These are phyloP conservation scores for Penstemon barbatus DNA, from an alignment of 257 asterid genomes.

Conservation along the genomic window DNA sequence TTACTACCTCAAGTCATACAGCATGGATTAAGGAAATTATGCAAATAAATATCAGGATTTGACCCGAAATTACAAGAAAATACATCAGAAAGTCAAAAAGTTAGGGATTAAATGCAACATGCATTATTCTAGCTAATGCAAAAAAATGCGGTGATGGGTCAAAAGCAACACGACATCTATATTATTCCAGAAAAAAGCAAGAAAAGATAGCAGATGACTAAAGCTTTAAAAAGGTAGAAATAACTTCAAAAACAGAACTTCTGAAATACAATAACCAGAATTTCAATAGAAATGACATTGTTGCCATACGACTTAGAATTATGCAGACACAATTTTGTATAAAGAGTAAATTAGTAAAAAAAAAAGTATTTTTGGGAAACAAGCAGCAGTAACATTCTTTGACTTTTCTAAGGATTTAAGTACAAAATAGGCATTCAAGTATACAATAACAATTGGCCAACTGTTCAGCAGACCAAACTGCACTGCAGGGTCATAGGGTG, in stretches of 20 bases:
- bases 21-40: slow-evolving; percentile 9
- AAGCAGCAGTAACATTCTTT: background rate
- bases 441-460: background rate
- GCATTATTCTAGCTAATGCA: slow-evolving; percentile 6
- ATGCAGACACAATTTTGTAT: background rate
- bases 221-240: background rate
- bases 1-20: slow-evolving; percentile 4
- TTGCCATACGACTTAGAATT: background rate
- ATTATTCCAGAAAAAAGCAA: too few species aligned
- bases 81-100: slow-evolving; percentile 5
- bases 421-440: background rate
- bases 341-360: background rate
- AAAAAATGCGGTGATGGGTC: background rate
- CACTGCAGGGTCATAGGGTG: too few species aligned
- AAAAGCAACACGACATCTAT: background rate
- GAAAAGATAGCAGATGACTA: too few species aligned
- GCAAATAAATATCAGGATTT: background rate
- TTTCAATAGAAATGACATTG: background rate
- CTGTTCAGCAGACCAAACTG: background rate
- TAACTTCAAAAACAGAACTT: background rate
- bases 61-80: slow-evolving; percentile 3
- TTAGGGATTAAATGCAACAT: background rate
- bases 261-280: background rate
- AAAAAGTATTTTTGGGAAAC: background rate
- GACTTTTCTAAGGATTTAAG: background rate